These are phyloP conservation scores for Phytophthora niederhauseri DNA, from an alignment of 352 stramenopile species.

Conservation along the genomic window DNA sequence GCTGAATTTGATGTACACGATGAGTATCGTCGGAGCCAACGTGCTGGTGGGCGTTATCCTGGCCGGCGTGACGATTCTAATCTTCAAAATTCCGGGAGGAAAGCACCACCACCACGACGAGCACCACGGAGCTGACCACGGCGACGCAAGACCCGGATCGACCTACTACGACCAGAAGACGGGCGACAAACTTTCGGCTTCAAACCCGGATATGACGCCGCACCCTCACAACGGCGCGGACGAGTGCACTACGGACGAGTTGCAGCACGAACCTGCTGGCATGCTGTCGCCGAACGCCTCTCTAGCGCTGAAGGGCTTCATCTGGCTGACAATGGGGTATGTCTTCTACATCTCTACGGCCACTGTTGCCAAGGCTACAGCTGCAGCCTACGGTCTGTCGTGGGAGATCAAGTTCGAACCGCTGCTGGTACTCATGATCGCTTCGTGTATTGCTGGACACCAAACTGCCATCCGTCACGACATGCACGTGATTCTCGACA, in stretches of 20 bases:
- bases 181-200: conserved; percentile 18
- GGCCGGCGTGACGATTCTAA: conserved; percentile 49
- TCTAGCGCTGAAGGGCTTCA: conserved; percentile 63
- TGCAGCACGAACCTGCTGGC: conserved; percentile 39
- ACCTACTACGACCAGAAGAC: conserved; percentile 32
- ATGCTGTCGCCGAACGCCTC: conserved; percentile 33
- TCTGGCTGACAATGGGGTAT: conserved; percentile 68
- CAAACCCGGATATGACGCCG: conserved; percentile 44
- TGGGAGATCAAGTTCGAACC: conserved; percentile 81
- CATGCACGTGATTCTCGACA: conserved; percentile 82
- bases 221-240: conserved; percentile 59
- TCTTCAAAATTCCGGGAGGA: conserved; percentile 63
- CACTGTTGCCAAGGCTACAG: conserved; percentile 50
- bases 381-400: conserved; percentile 50
- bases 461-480: conserved; percentile 68
- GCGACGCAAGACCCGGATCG: conserved; percentile 2
- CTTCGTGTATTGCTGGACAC: conserved; percentile 68
- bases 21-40: conserved; percentile 60
- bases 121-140: conserved; percentile 6
- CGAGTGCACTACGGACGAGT: conserved; percentile 23
- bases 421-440: conserved; percentile 71
- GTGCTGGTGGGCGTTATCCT: conserved; percentile 53
- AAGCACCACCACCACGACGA: conserved; percentile 18
- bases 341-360: conserved; percentile 66
- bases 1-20: conserved; percentile 58